A percentile compares a stretch with the other conserved stretches of the same genome.
Conservation (phyloP, 805 yeast genomes). For the Wickerhamomyces xylosicus region DNA sequence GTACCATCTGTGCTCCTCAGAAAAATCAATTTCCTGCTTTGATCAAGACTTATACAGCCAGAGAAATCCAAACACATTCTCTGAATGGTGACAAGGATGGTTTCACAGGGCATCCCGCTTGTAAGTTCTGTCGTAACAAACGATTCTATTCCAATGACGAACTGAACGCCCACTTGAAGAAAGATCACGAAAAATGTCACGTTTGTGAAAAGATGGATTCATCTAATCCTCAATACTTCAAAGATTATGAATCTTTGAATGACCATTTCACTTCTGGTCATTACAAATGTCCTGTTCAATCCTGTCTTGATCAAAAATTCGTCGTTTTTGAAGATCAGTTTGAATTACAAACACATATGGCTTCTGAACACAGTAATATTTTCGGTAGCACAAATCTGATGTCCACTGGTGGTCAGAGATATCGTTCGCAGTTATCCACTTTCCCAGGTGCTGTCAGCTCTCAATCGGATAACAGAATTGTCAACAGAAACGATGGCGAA, state of each 20-base stretch:
- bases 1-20: conserved; percentile 69
- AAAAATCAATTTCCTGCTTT: conserved; percentile 74
- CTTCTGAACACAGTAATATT: conserved; percentile 65
- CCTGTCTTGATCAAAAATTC: conserved; percentile 81
- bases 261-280: conserved; percentile 69
- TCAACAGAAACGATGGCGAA: conserved; percentile 9
- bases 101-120: conserved; percentile 81
- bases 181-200: conserved; percentile 79
- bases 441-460: conserved; percentile 23
- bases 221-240: conserved; percentile 61
- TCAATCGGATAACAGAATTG: conserved; percentile 7
- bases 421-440: conserved; percentile 56
- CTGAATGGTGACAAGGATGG: conserved; percentile 66
- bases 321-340: conserved; percentile 84
- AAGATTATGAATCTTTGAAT: conserved; percentile 63
- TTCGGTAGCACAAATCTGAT: conserved; percentile 30
- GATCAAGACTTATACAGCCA: conserved; percentile 46
- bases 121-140: conserved; percentile 66
- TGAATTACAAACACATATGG: conserved; percentile 81
- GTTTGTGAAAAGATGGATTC: conserved; percentile 70
- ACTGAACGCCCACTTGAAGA: conserved; percentile 69
- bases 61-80: conserved; percentile 62
- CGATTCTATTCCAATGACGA: conserved; percentile 88
- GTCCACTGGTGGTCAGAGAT: conserved; percentile 15
- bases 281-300: conserved; percentile 63